Evolutionary conservation across 2,329 filamentous ascomycete genomes (phyloP), one percentile per base, ranked within the genome.

Genomic region (Mollisiaceae sp.): DNA sequence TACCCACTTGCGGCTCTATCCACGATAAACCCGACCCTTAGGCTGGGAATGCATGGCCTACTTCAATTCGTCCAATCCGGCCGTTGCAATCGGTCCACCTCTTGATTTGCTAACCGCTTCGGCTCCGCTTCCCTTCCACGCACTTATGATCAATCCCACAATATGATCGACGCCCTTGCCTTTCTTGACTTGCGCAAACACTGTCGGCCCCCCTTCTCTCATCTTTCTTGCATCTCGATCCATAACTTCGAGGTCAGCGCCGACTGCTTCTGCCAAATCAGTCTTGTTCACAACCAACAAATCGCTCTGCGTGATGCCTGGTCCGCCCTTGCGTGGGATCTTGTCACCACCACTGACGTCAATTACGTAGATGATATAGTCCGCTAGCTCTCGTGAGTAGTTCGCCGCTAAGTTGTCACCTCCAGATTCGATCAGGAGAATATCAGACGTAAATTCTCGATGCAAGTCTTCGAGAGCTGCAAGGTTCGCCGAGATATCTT

Each of bases 321-420:
- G 95, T 0, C 95, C 95, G 35, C 95, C 95, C 82, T 99, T 99
- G 35, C 95, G 82, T 0, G 95, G 95, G 59, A 99, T 90, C 85
- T 99, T 99, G 79, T 99, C 95, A 14, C 95, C 95, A 24, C 95
- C 95, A 63, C 89, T 91, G 20, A 99, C 95, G 79, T 99, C 95
- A 73, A 99, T 98, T 36, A 99, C 95, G 78, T 99, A 99, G 80
- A 99, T 90, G 79, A 99, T 99, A 78, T 91, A 99, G 79, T 99
- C 95, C 1, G 95, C 95, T 70, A 99, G 83, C 80, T 99, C 95
- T 65, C 95, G 86, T 63, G 88, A 92, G 84, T 99, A 99, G 82
- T 99, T 99, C 4, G 95, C 95, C 0, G 95, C 95, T 0, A 99
- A 86, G 78, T 99, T 99, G 78, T 99, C 95, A 65, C 95, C 95